Evolutionary conservation across 345 rosid species (phyloP), one percentile per base, ranked within the genome.

Genomic region (Moricandia moricandioides): DNA sequence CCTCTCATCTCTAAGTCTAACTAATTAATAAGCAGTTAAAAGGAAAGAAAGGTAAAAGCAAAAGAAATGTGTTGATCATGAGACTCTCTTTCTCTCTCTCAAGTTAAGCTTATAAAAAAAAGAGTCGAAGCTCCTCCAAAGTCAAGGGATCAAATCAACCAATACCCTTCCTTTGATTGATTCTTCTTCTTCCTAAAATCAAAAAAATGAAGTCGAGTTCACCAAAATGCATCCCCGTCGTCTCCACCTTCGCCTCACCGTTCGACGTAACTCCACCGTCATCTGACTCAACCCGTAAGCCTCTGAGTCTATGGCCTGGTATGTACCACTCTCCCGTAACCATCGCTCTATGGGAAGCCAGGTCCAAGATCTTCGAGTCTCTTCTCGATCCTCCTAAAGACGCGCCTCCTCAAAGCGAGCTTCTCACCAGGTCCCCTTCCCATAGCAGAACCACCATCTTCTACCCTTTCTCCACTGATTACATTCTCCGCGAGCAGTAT

Each of bases 321-420:
- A 89, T 87, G 97, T 88, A 86, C 83, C 91, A 92, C 72, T 89
- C 91, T 0, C 96, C 96, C 0, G 92, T 92, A 33, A 89, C 96
- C 7, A 74, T 11, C 64, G 97, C 96, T 77, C 80, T 92, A 47
- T 92, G 97, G 96, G 92, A 88, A 35, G 86, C 97, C 2, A 84
- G 89, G 80, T 87, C 97, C 7, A 81, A 83, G 16, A 87, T 85
- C 66, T 92, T 88, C 61, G 97, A 91, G 73, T 82, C 84, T 24
- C 83, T 91, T 37, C 81, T 91, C 29, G 96, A 89, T 77, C 93
- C 93, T 17, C 96, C 93, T 5, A 78, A 83, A 77, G 91, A 92
- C 76, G 97, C 97, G 2, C 93, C 93, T 2, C 92, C 96, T 5
- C 96, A 89, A 79, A 80, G 88, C 80, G 89, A 87, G 76, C 73